Evolutionary conservation across 306 rosid genomes (phyloP), one percentile per base, ranked within the genome.

Genomic region (Pueraria montana): DNA sequence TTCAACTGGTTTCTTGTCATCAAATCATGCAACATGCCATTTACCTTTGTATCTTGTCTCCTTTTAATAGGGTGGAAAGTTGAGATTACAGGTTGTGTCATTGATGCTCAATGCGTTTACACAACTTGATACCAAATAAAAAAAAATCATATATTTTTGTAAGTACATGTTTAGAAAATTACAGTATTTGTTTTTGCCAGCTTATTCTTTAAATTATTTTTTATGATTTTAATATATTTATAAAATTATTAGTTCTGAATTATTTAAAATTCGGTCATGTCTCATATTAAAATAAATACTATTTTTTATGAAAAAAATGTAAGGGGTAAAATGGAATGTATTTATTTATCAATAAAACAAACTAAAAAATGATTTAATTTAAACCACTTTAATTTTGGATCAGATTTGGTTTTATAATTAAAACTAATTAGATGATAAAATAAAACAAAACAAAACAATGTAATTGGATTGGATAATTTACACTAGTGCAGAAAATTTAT

Each of bases 61-160:
- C n/a, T n/a, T n/a, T n/a, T n/a, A n/a, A n/a, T n/a, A n/a, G n/a
- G 10, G 43, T 24, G 46, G 18, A 77, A 70, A 46, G 58, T 49
- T 77, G 48, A 59, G 66, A 62, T 77, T 77, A 18, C 61, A 32
- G 65, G 65, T 53, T 75, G 40, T 14, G 24, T 81, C 32, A 9
- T 81, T 21, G 34, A 72, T 65, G 49, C 32, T 27, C 32, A 27
- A 27, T 27, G 3, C 32, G 32, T 27, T 27, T 27, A 27, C 32
- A 27, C 32, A 27, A 27, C 32, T 27, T 27, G 32, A 27, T 1
- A 27, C 32, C 32, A 27, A 27, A 27, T 27, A 27, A 27, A 27
- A 27, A n/a, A n/a, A n/a, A n/a, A n/a, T n/a, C 32, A 27, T 27
- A 27, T 27, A 27, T 27, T 27, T 27, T 1, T 27, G 32, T 27